Percentiles rank a stretch among this genome's conserved stretches.
Evolutionary conservation across 2,329 filamentous ascomycete species (phyloP).

Genomic region (Aspergillus pseudonomiae): DNA sequence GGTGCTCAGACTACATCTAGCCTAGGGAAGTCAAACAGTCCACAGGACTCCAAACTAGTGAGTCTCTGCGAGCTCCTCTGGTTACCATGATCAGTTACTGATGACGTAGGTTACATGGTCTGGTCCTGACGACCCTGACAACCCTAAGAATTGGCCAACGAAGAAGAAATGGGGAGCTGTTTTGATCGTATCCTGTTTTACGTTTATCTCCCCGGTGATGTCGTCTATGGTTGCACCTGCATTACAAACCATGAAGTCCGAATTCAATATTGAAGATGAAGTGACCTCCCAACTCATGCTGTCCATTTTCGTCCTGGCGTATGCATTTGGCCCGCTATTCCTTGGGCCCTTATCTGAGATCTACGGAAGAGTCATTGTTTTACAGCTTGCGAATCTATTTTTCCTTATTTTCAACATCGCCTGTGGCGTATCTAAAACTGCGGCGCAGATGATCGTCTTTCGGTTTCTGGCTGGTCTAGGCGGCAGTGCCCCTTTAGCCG

Average conservation of each 20-base stretch:
- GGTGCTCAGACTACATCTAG: slow-evolving; percentile 13
- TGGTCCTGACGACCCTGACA: slow-evolving; percentile 53
- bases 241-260: slow-evolving; percentile 54
- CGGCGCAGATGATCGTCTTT: slow-evolving; percentile 59
- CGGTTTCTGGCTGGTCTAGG: slow-evolving; percentile 63
- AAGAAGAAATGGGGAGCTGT: slow-evolving; percentile 61
- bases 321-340: slow-evolving; percentile 56
- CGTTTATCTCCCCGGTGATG: slow-evolving; percentile 65
- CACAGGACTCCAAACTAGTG: slow-evolving; percentile 32
- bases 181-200: slow-evolving; percentile 59
- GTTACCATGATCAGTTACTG: neutral
- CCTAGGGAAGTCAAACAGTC: slow-evolving; percentile 30
- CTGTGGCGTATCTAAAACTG: slow-evolving; percentile 59
- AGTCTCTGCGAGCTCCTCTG: neutral
- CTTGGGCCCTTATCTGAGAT: slow-evolving; percentile 59
- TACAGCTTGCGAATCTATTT: slow-evolving; percentile 59
- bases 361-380: slow-evolving; percentile 57
- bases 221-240: slow-evolving; percentile 63
- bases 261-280: slow-evolving; percentile 55
- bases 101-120: slow-evolving; percentile 50
- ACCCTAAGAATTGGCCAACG: slow-evolving; percentile 58
- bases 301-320: slow-evolving; percentile 60
- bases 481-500: slow-evolving; percentile 59
- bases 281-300: slow-evolving; percentile 53
- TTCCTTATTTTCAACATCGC: slow-evolving; percentile 63